These are phyloP conservation scores for Trichoderma sp. DNA, from an alignment of 2,329 filamentous ascomycete species.

Conservation along the genomic window DNA sequence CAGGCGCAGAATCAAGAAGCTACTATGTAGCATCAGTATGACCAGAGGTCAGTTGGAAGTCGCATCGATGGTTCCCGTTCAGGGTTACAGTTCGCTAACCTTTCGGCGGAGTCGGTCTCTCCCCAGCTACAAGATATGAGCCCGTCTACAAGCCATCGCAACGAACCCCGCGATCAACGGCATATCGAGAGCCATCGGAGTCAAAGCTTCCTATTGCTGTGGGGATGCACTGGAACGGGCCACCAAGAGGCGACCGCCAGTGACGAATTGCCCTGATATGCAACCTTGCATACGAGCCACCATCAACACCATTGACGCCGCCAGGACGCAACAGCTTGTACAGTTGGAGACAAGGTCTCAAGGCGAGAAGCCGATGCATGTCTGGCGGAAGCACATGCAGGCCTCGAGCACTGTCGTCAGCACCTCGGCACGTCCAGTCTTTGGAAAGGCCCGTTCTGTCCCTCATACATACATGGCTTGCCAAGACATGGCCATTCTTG, in stretches of 20 bases:
- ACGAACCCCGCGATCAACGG: constrained; percentile 10
- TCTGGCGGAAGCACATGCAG: constrained; percentile 12
- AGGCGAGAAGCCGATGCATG: background rate
- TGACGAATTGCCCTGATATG: constrained; percentile 5
- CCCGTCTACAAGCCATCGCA: background rate
- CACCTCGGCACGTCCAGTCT: background rate
- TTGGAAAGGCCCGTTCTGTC: background rate
- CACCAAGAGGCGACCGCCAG: background rate
- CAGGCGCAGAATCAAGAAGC: background rate
- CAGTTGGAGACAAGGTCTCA: background rate
- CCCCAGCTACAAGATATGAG: background rate
- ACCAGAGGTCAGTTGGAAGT: too few relatives aligned
- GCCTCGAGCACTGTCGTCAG: background rate
- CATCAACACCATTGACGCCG: constrained; percentile 22
- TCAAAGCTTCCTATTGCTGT: constrained; percentile 20
- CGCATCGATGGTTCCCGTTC: background rate
- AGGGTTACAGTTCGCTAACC: background rate
- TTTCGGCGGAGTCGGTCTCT: background rate
- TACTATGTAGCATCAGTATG: too few relatives aligned
- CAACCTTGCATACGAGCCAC: background rate
- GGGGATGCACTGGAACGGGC: background rate
- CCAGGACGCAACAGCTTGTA: background rate
- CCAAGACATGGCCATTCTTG: background rate
- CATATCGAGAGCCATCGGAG: constrained; percentile 11
- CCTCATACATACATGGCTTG: too few relatives aligned